Evolutionary conservation across 305 asterid genomes (phyloP).

Genomic region (Fraxinus nigra): DNA sequence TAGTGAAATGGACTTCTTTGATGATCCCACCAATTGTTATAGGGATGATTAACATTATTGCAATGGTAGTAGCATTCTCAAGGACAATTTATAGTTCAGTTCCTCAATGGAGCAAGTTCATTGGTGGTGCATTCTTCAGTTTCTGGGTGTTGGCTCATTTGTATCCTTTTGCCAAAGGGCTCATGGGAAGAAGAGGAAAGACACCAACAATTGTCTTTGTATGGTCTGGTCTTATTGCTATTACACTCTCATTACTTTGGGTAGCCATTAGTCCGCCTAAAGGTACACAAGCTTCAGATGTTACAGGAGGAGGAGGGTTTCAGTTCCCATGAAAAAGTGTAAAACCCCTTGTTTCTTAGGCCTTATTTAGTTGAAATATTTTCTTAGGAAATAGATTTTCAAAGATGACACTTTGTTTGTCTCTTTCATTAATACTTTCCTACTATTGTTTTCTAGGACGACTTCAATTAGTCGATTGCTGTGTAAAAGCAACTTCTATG

Average conservation of each 20-base stretch:
- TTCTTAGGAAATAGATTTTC: not conserved
- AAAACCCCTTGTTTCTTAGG: not conserved
- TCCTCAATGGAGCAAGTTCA: conserved; percentile 47
- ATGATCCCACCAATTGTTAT: conserved; percentile 54
- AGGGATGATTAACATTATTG: conserved; percentile 43
- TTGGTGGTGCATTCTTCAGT: conserved; percentile 50
- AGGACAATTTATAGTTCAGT: conserved; percentile 33
- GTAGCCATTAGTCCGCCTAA: conserved; percentile 29
- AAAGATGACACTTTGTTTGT: not conserved
- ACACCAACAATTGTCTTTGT: conserved; percentile 53
- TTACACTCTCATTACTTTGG: conserved; percentile 48
- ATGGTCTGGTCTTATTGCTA: conserved; percentile 54
- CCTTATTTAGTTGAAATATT: not conserved
- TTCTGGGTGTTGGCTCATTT: conserved; percentile 39
- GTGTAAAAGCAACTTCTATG: not conserved
- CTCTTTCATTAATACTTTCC: not conserved
- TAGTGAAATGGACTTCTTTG: conserved; percentile 47
- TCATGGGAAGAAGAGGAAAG: conserved; percentile 50
- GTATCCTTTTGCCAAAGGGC: conserved; percentile 51
- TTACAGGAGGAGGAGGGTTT: conserved; percentile 20
- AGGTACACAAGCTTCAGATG: not conserved
- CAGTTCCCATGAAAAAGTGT: conserved; percentile 29
- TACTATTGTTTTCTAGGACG: not conserved
- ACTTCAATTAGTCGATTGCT: not conserved
- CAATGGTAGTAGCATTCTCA: conserved; percentile 41